Evolutionary conservation across 768 basidiomycete genomes (phyloP).

Genomic region (Lactarius hatsudake): DNA sequence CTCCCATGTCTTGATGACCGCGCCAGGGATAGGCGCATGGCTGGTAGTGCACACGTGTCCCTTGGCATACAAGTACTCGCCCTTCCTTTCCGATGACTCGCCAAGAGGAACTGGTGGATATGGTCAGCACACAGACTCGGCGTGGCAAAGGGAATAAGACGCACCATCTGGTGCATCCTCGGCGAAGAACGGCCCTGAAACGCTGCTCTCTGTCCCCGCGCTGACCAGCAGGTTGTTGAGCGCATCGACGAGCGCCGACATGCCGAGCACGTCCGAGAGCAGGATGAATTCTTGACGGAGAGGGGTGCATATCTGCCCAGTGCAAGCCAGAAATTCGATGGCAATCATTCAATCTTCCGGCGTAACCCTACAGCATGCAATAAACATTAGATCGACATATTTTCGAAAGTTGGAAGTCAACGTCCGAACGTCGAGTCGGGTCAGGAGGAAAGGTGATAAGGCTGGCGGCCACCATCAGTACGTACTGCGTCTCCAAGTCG

Average conservation of each 20-base stretch:
- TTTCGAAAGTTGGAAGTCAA: background rate
- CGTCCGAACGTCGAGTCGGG: background rate
- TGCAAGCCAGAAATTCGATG: constrained; percentile 73
- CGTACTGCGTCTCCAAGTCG: constrained; percentile 65
- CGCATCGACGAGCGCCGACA: constrained; percentile 72
- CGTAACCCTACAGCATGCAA: constrained; percentile 46
- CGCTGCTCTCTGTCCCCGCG: constrained; percentile 67
- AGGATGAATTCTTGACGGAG: constrained; percentile 73
- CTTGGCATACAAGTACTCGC: constrained; percentile 78
- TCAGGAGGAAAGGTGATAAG: background rate
- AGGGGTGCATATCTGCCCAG: constrained; percentile 69
- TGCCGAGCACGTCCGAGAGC: constrained; percentile 77
- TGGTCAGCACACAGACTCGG: background rate
- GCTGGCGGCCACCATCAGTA: constrained; percentile 1
- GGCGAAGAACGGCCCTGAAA: constrained; percentile 81
- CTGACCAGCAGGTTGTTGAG: constrained; percentile 65
- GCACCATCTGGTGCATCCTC: constrained; percentile 73
- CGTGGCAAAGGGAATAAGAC: constrained; percentile 27
- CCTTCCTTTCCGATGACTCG: constrained; percentile 79
- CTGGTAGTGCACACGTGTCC: constrained; percentile 59
- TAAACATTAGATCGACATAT: background rate
- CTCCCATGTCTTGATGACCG: constrained; percentile 79
- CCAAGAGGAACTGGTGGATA: constrained; percentile 54
- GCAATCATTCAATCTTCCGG: constrained; percentile 84
- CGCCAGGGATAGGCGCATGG: constrained; percentile 62